phyloP scores from a whole-genome alignment of 2,329 filamentous ascomycete species.

The Atkinsonella texensis region DNA sequence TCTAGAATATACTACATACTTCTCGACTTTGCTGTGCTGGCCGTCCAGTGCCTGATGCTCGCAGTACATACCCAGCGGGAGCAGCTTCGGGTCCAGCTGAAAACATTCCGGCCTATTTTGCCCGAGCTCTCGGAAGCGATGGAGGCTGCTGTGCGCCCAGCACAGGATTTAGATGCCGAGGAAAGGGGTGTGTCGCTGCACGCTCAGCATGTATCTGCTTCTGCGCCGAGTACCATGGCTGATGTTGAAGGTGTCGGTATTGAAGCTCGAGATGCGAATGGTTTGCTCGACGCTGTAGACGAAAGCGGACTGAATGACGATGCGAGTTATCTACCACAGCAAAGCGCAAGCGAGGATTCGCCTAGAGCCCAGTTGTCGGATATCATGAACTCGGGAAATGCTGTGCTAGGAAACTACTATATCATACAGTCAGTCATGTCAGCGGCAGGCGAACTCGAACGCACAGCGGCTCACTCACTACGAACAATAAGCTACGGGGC shows the following conservation, averaged over 20 bases:
- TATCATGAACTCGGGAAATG: constrained; percentile 42
- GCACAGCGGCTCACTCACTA: constrained; percentile 37
- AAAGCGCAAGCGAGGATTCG: constrained; percentile 16
- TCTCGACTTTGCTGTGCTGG: constrained; percentile 43
- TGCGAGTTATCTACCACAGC: constrained; percentile 15
- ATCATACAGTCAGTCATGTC: constrained; percentile 36
- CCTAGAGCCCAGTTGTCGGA: constrained; percentile 31
- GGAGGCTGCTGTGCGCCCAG: constrained; percentile 15
- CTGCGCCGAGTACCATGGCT: constrained; percentile 17
- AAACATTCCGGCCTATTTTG: constrained; percentile 23
- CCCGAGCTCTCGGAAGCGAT: constrained; percentile 17
- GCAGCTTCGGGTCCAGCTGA: constrained; percentile 37
- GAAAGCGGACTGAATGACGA: constrained; percentile 16
- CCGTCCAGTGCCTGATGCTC: constrained; percentile 51
- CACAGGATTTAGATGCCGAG: constrained; percentile 44
- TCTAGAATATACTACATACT: constrained; percentile 43
- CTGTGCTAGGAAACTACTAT: constrained; percentile 40
- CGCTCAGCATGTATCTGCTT: constrained; percentile 8
- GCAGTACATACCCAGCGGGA: constrained; percentile 50
- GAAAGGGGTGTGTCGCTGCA: constrained; percentile 35
- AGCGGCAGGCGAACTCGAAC: constrained; percentile 34
- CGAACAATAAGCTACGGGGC: constrained; percentile 43
- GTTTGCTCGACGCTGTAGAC: constrained; percentile 12
- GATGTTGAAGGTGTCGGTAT: constrained; percentile 29
- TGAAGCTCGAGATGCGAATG: constrained; percentile 28